Base-by-base conservation (phyloP, 2,329 filamentous ascomycete species). In the Aspergillus aculeatinus region DNA sequence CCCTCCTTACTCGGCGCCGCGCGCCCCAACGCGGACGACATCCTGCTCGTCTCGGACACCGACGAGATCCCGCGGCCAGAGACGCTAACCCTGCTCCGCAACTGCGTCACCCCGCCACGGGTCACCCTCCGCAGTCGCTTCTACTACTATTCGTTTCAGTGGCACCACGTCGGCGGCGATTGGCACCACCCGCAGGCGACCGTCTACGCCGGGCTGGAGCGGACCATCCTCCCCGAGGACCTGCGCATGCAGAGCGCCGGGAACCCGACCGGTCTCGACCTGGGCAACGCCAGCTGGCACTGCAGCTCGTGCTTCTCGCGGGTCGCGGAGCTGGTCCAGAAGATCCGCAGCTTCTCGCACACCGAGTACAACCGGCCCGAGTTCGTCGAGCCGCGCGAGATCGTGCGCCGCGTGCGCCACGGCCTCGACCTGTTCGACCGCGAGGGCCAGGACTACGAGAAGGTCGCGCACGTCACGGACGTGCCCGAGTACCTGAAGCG, bases 101-200 rank as follows among this genome's bases (percentile, higher is more conserved):
- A 51, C 11, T 51, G 49, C 12, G 12, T 11, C 25, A 31, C 29
- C 11, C 49, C 49, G 21, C 16, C 19, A 16, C 49, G 49, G 2
- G 25, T 31, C 4, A 51, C 49, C 4, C 49, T 51, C 10, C 49
- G 49, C 19, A 51, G 49, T n/a, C n/a, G 21, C 5, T 51, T 51
- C 23, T 51, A 51, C 25, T 51, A 51, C 25, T 51, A 51, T 23
- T 51, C 49, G 4, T 51, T 51, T 12, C 49, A 51, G 33, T 51
- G 49, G 49, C 49, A 51, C 14, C 49, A 51, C 16, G 12, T 51
- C 10, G 49, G 49, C 21, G 9, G 19, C 21, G 49, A 51, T 12
- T 51, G 49, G 49, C 49, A 51, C 33, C 49, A 51, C 19, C 49
- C 49, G 16, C 49, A 51, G 19, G 49, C 49, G n/a, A 51, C 49